phyloP scores from a whole-genome alignment of 345 rosid genomes.

The Populus simonii region DNA sequence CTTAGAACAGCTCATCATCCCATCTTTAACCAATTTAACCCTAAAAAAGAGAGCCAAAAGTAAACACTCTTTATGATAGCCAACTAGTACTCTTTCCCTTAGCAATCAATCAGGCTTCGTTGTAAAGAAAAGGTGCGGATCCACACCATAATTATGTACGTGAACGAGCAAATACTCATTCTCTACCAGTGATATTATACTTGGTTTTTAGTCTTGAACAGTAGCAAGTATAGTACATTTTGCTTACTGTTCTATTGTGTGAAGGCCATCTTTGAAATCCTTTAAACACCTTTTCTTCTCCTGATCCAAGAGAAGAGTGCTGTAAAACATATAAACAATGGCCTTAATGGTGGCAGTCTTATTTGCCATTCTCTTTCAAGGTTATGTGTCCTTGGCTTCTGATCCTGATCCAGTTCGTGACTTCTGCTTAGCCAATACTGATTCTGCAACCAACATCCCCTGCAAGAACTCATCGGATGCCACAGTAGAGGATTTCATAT shows the following conservation, averaged over 20 bases:
- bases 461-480: conserved; percentile 69
- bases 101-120: conserved; percentile 22
- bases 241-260: not conserved
- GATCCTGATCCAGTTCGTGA: conserved; percentile 81
- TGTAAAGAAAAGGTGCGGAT: not conserved
- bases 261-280: not conserved
- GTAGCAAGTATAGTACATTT: not conserved
- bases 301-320: not conserved
- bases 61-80: not conserved
- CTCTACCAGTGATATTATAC: not conserved
- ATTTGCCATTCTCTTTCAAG: conserved; percentile 21
- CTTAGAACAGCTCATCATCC: conserved; percentile 11
- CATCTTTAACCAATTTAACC: conserved; percentile 1
- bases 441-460: conserved; percentile 14
- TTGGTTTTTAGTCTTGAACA: not conserved
- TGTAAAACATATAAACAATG: conserved; percentile 15
- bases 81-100: conserved; percentile 32
- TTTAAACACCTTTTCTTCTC: not conserved
- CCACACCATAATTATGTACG: not conserved
- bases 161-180: too few species aligned
- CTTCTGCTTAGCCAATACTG: conserved; percentile 53
- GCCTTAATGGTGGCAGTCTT: conserved; percentile 9
- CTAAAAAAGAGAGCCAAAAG: conserved; percentile 1
- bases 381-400: conserved; percentile 40
- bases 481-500: conserved; percentile 60